Evolutionary conservation across 2,329 filamentous ascomycete genomes (phyloP), one percentile per base, ranked within the genome.

Genomic region (Magnaporthales sp.): DNA sequence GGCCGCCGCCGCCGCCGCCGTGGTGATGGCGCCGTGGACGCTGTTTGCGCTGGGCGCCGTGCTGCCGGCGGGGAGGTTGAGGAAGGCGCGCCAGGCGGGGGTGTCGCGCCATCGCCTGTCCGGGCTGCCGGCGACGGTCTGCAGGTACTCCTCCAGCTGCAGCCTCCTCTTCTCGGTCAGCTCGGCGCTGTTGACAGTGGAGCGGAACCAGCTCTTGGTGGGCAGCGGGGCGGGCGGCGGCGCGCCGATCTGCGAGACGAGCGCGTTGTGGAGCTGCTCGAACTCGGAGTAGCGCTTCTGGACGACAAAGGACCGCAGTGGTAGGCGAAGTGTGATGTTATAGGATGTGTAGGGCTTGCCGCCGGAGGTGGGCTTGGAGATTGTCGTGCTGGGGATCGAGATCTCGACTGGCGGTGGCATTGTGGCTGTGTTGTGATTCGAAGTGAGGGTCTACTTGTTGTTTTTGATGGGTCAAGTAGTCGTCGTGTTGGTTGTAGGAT

Each of bases 261-360:
- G 83, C 4, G 84, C 78, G 31, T 80, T 76, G 78, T 95, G 86
- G 19, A 96, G 86, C 62, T 81, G 76, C 66, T 81, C 80, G 74
- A 95, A 95, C 75, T 95, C 91, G 66, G 89, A 92, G 81, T 94
- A 96, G 72, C 91, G 90, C 77, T 93, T 94, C 73, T 89, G 87
- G 5, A 93, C 82, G 70, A 90, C 89, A 72, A 89, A 91, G 4
- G 90, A 90, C 63, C 90, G 87, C 15, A 94, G 84, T 0, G 91
- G 91, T 1, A 93, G 87, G 64, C 90, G 88, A 68, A 95, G 82
- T 26, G 87, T 88, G 76, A 93, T 89, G 76, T 91, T 91, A 81
- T 93, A 94, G 70, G 89, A 84, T 0, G 91, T 93, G 76, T 87
- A 92, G 0, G 89, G 83, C 73, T 92, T 91, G 69, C 83, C 80